Evolutionary conservation across 2,329 filamentous ascomycete species (phyloP), one percentile per base, ranked within the genome.

Genomic region (Monosporascus sp.): DNA sequence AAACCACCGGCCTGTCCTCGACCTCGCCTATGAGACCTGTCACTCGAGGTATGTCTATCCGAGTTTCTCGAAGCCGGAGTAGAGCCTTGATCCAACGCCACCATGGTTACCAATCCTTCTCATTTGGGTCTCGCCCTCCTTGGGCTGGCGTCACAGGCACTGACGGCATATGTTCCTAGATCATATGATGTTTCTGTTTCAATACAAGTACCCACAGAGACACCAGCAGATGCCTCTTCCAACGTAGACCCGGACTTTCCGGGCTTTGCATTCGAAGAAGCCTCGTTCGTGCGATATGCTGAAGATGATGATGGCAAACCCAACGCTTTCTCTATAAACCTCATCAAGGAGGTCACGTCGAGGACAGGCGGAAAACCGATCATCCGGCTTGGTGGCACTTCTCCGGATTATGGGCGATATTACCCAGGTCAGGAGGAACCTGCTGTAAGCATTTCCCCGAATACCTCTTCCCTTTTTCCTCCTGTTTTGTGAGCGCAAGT

Each of bases 321-420:
- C 17, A 72, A 72, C 35, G 49, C 50, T 9, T 72, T 72, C 57
- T 70, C 67, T 1, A 48, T 57, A 16, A 72, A 72, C 49, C 62
- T 72, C 31, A 68, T 72, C 43, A 53, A 66, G 17, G 60, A 58
- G 19, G 62, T 72, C 48, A 69, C 67, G 45, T 64, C 63, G 7
- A 65, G 70, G 26, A 72, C 68, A 0, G 67, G 67, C 3, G 69
- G 69, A 1, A 61, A 60, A 35, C 66, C 69, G 4, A 64, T 68
- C 46, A 72, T 72, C 38, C 60, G 69, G 14, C 57, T 72, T 3
- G 69, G 69, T 14, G 69, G 70, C 8, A 70, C 69, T 1, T 70
- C 67, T 44, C 58, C 68, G 8, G 69, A 72, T 55, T 72, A 72
- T 50, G 70, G 65, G 2, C 63, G 58, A 51, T 71, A 69, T 52